Evolutionary conservation across 192 early-diverging fungal genomes (phyloP), one percentile per base, ranked within the genome.

Genomic region (Backusella sp.): DNA sequence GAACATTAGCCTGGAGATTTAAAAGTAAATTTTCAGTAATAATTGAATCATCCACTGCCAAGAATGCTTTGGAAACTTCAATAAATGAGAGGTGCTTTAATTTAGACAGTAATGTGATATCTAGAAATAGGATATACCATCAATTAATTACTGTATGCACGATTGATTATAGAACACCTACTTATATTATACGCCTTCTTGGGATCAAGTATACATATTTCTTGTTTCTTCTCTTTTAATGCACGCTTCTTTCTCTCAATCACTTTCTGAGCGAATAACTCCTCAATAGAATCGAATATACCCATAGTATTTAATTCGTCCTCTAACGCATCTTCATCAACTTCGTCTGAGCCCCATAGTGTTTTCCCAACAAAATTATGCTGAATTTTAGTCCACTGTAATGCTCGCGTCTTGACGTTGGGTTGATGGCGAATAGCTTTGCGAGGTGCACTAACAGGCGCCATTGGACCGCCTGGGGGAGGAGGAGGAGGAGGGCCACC

Each of bases 321-420:
- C 67, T 89, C 88, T 12, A 93, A 75, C 15, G 80, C 76, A 9
- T 84, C 76, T 69, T 93, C 86, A 68, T 78, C 77, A 53, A 88
- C 72, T 26, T 82, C 82, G 9, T 79, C 77, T 28, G 76, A 81
- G 26, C 84, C 86, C 92, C 92, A 95, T 21, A 95, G 76, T 3
- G 92, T 93, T 21, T 87, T 84, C 46, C 85, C 87, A 49, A 94
- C 84, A 70, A 77, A 56, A 66, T 86, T 83, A 73, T 91, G 86
- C 70, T 88, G 88, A 56, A 95, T 84, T 76, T 95, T 95, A 59
- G 92, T 92, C 94, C 94, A 95, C 76, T 94, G 92, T 70, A 94
- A 56, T 7, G 87, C 85, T 78, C 93, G 91, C 21, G 92, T 85
- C 77, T 93, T 95, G 76, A 90, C 90, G 68, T 90, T 90, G 21